Conservation (phyloP, 164 flowering plant species). For the Vitis amurensis region DNA sequence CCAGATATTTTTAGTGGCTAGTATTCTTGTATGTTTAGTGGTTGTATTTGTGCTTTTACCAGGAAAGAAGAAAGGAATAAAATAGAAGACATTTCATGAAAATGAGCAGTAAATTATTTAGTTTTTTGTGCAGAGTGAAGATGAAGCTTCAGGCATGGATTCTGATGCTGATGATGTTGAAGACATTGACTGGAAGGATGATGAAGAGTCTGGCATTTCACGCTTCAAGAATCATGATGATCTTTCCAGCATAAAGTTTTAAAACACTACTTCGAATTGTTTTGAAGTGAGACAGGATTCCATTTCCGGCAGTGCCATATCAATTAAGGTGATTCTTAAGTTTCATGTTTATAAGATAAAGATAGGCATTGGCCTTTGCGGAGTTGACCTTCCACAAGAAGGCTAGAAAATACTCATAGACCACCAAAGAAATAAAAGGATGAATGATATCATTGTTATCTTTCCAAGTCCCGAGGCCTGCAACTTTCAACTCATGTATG, state of each 20-base stretch:
- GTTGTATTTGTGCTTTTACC: not conserved
- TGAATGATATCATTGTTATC: no score
- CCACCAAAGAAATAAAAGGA: no score
- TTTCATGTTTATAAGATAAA: no score
- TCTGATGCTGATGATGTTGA: conserved; percentile 36
- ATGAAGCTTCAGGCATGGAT: conserved; percentile 36
- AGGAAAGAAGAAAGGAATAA: not conserved
- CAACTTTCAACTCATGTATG: no score
- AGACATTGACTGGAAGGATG: conserved; percentile 24
- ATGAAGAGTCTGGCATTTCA: conserved; percentile 24
- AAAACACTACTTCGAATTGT: not conserved
- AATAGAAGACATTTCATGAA: not conserved
- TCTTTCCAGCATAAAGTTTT: conserved; percentile 5
- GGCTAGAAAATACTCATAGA: no score
- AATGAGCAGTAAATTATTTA: not conserved
- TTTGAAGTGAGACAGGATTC: not conserved
- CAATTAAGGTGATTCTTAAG: not conserved
- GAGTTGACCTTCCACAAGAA: no score
- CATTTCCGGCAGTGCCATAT: not conserved
- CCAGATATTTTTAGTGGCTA: conserved; percentile 1
- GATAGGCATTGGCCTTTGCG: no score
- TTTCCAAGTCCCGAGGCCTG: no score
- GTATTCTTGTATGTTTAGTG: not conserved
- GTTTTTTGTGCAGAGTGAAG: conserved; percentile 47
- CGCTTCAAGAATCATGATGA: conserved; percentile 15